Evolutionary conservation across 169 alveolate species (phyloP).

Genomic region (Theileria parva): DNA sequence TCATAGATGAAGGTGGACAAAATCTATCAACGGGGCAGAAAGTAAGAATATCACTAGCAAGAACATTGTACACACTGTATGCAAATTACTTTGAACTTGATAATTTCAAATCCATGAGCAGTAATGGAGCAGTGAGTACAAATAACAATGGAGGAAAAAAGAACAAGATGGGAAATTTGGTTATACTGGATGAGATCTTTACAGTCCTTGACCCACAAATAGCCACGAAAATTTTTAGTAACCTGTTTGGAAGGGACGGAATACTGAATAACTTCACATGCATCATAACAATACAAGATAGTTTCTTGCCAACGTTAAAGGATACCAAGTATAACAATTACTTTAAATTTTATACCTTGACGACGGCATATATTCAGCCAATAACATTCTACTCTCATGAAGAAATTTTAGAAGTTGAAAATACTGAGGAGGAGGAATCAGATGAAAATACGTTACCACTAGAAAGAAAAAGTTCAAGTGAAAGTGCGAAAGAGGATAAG

Average conservation of each 20-base stretch:
- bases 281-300: conserved; percentile 37
- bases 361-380: neutral
- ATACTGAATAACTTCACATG: conserved; percentile 31
- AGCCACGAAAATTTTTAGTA: conserved; percentile 13
- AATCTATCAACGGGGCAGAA: conserved; percentile 65
- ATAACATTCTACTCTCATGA: neutral
- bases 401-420: neutral
- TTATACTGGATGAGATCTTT: conserved; percentile 44
- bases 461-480: neutral
- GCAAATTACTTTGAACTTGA: conserved; percentile 14
- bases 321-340: neutral
- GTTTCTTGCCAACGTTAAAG: neutral
- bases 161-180: neutral
- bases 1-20: conserved; percentile 75
- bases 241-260: conserved; percentile 49
- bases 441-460: neutral
- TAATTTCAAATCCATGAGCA: neutral
- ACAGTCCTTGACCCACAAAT: conserved; percentile 62
- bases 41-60: conserved; percentile 53
- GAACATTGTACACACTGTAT: conserved; percentile 51
- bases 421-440: neutral
- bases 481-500: neutral
- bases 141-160: neutral
- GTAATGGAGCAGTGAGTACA: neutral
- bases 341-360: neutral